Base-by-base conservation (phyloP, 2,329 filamentous ascomycete species). In the Hypoxylon sp. region DNA sequence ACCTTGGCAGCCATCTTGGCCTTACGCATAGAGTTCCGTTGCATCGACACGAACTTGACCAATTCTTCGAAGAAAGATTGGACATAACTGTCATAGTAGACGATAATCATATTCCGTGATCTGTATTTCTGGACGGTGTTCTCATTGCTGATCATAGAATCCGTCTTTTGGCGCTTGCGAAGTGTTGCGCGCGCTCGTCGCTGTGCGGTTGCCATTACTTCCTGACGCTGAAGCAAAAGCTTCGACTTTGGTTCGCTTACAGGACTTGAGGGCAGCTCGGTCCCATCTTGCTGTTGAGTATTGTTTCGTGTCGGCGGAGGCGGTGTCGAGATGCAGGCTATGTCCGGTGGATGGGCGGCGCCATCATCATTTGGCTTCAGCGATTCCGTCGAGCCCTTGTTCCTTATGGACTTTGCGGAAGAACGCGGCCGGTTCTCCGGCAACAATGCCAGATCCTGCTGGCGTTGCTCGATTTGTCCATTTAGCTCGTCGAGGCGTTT, bases 71-170 rank as follows among this genome's bases (percentile, higher is more conserved):
- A 93, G 41, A 91, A 89, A 55, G 89, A 89, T 77, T 98, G 94
- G 2, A 97, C 90, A 68, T 93, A 90, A 72, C 91, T 93, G 77
- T 98, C 94, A 77, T 98, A 98, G 79, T 93, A 94, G n/a, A 98
- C 92, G 43, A 96, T 90, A 50, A 95, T 90, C 85, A 93, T 91
- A 63, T 86, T 90, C 71, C 91, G 88, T 2, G 89, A 89, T 60
- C 92, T 89, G 77, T 91, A 91, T 68, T 89, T 87, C 10, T 82
- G 79, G 0, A 83, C 77, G 1, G 80, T 77, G 10, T 79, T 79
- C 36, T 86, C 84, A 36, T 79, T 82, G 45, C 85, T 88, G 55
- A 84, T 72, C 71, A 88, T 80, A 0, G 86, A 88, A 23, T 85
- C 80, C 11, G 84, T 83, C 58, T 85, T 82, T 57, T 83, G 82